phyloP scores from a whole-genome alignment of 202 grass and related monocot species.

The Dendrocalamus latiflorus region DNA sequence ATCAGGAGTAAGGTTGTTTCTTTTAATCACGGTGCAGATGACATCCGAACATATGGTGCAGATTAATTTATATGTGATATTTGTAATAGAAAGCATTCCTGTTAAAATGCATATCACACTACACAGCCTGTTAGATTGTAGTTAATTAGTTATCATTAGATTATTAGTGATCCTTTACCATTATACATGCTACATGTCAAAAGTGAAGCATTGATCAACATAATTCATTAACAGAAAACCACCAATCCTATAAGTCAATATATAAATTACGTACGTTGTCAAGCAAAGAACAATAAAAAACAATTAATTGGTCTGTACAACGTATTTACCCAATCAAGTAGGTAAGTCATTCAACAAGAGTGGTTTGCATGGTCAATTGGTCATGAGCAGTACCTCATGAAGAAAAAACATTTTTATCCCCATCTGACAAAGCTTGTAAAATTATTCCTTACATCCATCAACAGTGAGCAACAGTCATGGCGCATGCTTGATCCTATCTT shows the following conservation, averaged over 20 bases:
- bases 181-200: too few species aligned
- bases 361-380: not conserved
- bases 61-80: not conserved
- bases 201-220: not conserved
- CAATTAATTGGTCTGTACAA: not conserved
- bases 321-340: not conserved
- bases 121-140: not conserved
- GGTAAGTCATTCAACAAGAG: conserved; percentile 1
- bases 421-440: too few species aligned
- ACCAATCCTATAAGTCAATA: not conserved
- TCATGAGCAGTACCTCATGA: not conserved
- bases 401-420: not conserved
- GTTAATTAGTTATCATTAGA: not conserved
- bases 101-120: not conserved
- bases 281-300: not conserved
- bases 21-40: not conserved
- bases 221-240: not conserved
- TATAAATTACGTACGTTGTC: not conserved
- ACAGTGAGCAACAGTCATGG: too few species aligned
- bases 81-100: not conserved
- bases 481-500: too few species aligned
- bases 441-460: too few species aligned
- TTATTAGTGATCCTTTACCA: too few species aligned
- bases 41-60: not conserved
- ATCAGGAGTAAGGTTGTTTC: not conserved